phyloP scores from a whole-genome alignment of 352 stramenopile genomes.

The Aphanomyces stellatus region DNA sequence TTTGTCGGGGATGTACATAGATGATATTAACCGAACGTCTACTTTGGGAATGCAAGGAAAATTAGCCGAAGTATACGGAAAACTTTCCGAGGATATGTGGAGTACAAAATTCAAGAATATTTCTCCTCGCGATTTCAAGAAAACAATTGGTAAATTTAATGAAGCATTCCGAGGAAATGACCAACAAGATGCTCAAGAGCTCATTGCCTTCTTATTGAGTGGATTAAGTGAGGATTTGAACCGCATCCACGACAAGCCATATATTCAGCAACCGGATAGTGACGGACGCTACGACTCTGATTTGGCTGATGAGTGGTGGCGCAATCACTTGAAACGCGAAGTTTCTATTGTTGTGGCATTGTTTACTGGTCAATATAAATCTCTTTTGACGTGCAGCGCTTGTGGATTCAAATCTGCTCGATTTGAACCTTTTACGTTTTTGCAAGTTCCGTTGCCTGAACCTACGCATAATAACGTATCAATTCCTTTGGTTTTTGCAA shows the following conservation, averaged over 20 bases:
- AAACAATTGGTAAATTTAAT: slow-evolving; percentile 91
- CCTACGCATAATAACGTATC: slow-evolving; percentile 78
- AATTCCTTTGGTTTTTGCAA: slow-evolving; percentile 65
- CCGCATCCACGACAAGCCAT: slow-evolving; percentile 93
- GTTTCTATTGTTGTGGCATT: slow-evolving; percentile 98
- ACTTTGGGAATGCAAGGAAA: slow-evolving; percentile 93
- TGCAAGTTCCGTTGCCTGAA: slow-evolving; percentile 82
- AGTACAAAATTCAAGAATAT: slow-evolving; percentile 90
- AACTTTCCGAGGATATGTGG: slow-evolving; percentile 95
- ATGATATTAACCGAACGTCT: slow-evolving; percentile 95
- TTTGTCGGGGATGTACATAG: slow-evolving; percentile 85
- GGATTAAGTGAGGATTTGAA: slow-evolving; percentile 99
- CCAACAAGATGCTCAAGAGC: slow-evolving; percentile 97
- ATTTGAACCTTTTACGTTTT: slow-evolving; percentile 91
- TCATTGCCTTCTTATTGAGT: slow-evolving; percentile 94
- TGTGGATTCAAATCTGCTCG: slow-evolving; percentile 93
- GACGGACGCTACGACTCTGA: slow-evolving; percentile 96
- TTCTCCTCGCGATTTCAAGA: slow-evolving; percentile 90
- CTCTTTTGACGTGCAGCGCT: slow-evolving; percentile 90
- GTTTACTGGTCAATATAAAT: slow-evolving; percentile 99
- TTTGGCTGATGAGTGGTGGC: slow-evolving; percentile 98
- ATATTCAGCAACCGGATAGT: slow-evolving; percentile 96
- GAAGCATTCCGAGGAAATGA: slow-evolving; percentile 94
- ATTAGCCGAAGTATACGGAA: slow-evolving; percentile 92
- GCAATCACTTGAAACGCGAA: slow-evolving; percentile 96